phyloP scores from a whole-genome alignment of 345 rosid species.

The Sonneratia caseolaris region DNA sequence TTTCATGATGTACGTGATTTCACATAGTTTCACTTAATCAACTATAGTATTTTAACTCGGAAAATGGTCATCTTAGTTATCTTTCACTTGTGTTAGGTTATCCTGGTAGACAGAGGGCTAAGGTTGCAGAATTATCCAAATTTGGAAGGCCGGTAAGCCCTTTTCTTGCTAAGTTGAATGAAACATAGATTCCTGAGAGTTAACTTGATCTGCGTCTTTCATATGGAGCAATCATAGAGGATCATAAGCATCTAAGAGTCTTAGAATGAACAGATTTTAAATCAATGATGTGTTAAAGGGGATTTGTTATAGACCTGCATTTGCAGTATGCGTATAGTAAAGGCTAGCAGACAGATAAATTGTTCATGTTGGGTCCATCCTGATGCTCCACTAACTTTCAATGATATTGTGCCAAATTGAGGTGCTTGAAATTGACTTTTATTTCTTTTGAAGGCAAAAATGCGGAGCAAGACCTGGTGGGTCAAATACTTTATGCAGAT shows the following conservation, averaged over 20 bases:
- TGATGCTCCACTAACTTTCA: not conserved
- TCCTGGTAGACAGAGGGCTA: conserved; percentile 81
- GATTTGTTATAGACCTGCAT: too few species aligned
- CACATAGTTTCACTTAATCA: not conserved
- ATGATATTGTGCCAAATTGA: not conserved
- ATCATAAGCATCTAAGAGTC: too few species aligned
- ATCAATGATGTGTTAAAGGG: too few species aligned
- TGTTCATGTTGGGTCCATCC: not conserved
- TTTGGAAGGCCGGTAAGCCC: conserved; percentile 85
- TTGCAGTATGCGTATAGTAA: not conserved
- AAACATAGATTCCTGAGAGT: too few species aligned
- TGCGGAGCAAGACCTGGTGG: conserved; percentile 44
- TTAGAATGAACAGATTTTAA: too few species aligned
- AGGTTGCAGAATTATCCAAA: conserved; percentile 75
- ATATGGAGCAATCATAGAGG: too few species aligned
- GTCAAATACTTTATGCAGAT: conserved; percentile 30
- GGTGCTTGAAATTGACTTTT: not conserved
- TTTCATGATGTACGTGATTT: not conserved
- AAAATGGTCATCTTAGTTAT: conserved; percentile 6
- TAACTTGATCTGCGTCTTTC: too few species aligned
- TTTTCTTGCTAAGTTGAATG: too few species aligned
- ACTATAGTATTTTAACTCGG: conserved; percentile 30
- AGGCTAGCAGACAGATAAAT: not conserved
- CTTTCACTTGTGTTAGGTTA: conserved; percentile 28
- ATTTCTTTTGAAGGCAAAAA: conserved; percentile 23